Evolutionary conservation across 2,329 filamentous ascomycete species (phyloP), one percentile per base, ranked within the genome.

Genomic region (Fusarium fujikuroi): DNA sequence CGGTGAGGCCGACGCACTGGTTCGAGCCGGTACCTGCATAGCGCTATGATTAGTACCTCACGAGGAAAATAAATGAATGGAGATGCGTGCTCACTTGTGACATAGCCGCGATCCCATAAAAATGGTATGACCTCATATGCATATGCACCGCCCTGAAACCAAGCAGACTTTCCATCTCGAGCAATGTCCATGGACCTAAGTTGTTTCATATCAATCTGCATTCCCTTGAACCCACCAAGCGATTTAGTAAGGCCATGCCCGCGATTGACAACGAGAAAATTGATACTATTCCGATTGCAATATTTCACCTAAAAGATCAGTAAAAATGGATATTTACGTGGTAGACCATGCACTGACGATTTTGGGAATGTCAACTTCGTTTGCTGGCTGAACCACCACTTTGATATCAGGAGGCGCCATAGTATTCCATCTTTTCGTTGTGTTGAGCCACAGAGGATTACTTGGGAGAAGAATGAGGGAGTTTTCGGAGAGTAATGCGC

Each of bases 281-380:
- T 34, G 11, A 50, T 50, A 9, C 47, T 50, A 19, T 34, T 50
- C 0, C 30, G 47, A 14, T 50, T 34, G 30, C 47, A 50, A 14
- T 50, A 50, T 50, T 34, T 50, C 3, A 50, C 47, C 47, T 50
- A 9, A 18, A 19, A 0, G 2, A 19, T 50, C 4, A 50, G 30
- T 3, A 4, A 23, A 50, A 34, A 12, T 2, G 7, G 9, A 32
- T 9, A 8, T 34, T 12, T 9, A 23, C 4, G 0, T 3, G 3
- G 0, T 5, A 11, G 9, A 23, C 0, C 10, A 30, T 50, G 9
- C 0, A 50, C 47, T 50, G 0, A 34, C 47, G 11, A 50, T 50
- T 5, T 34, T 34, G 11, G 47, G 47, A 3, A 50, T 34, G 3
- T 50, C 47, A 7, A 23, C 4, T 34, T 50, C 47, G 2, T 12